Evolutionary conservation across 2,329 filamentous ascomycete species (phyloP), one percentile per base, ranked within the genome.

Genomic region (Orbilia quercus): DNA sequence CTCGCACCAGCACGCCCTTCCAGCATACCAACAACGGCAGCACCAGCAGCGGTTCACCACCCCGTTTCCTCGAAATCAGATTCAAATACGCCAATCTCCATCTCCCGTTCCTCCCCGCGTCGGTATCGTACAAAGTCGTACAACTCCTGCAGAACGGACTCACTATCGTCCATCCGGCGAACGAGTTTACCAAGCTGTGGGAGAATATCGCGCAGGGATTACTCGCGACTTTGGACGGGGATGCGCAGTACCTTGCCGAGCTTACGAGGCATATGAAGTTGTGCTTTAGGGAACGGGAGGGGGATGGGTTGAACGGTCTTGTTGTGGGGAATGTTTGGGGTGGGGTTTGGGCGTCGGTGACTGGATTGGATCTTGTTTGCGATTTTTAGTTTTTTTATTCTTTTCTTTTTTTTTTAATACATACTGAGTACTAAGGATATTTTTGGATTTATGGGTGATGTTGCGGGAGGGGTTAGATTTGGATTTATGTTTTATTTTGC

Each of bases 231-330:
- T 31, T 74, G 31, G 57, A 57, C 20, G 58, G 63, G 2, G 63
- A 74, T 20, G 57, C 58, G 0, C 23, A 28, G 1, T 58, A 55
- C 25, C 54, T 74, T 14, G 63, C 63, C 45, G 63, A 74, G 50
- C 18, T 74, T 55, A 74, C 70, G n/a, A 67, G 64, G 31, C 70
- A 74, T 25, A 67, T 74, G 70, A 74, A 74, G 53, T 48, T 74
- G 44, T 69, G 70, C 45, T 69, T 74, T 18, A 67, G 63, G 16
- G 70, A 74, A 14, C 23, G 54, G 16, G 45, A 63, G 1, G 70
- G 70, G 2, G 70, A 67, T 12, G 5, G 18, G 11, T 16, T 47
- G 23, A 69, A 58, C 63, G 70, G 63, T 20, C 42, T 74, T 12
- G 70, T 74, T 23, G 70, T 74, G 11, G 70, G 55, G 2, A 50